phyloP scores from a whole-genome alignment of 306 rosid genomes.

The Prunus salicina region DNA sequence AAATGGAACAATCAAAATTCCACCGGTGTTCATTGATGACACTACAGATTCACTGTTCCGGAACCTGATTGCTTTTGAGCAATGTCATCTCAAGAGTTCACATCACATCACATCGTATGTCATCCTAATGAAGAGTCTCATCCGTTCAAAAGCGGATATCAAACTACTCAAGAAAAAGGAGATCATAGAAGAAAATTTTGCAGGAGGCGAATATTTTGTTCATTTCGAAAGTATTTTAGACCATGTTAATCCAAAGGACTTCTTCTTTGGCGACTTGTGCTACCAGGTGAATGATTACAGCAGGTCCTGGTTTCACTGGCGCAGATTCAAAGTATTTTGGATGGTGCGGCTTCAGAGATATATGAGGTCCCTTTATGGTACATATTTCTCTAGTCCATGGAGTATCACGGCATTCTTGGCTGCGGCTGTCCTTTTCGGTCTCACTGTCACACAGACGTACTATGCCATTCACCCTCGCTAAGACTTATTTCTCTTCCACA shows the following conservation, averaged over 20 bases:
- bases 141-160: conserved; percentile 25
- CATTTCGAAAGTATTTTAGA: conserved; percentile 15
- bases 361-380: background rate
- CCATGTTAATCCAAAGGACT: conserved; percentile 22
- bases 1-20: background rate
- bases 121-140: background rate
- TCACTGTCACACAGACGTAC: background rate
- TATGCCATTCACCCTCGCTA: background rate
- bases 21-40: background rate
- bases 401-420: background rate
- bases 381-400: background rate
- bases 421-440: background rate
- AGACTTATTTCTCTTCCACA: background rate
- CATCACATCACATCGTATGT: background rate
- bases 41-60: background rate
- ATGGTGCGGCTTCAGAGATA: background rate
- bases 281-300: background rate
- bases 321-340: too few species aligned
- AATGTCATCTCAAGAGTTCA: background rate
- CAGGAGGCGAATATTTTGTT: conserved; percentile 2
- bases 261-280: background rate
- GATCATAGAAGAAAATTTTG: background rate
- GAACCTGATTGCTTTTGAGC: background rate
- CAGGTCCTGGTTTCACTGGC: too few species aligned
- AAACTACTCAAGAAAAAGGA: background rate